A percentile compares a stretch with the other conserved stretches of the same genome.
Evolutionary conservation across 2,329 filamentous ascomycete genomes (phyloP).

Genomic region (Hymenoscyphus fructigenus): DNA sequence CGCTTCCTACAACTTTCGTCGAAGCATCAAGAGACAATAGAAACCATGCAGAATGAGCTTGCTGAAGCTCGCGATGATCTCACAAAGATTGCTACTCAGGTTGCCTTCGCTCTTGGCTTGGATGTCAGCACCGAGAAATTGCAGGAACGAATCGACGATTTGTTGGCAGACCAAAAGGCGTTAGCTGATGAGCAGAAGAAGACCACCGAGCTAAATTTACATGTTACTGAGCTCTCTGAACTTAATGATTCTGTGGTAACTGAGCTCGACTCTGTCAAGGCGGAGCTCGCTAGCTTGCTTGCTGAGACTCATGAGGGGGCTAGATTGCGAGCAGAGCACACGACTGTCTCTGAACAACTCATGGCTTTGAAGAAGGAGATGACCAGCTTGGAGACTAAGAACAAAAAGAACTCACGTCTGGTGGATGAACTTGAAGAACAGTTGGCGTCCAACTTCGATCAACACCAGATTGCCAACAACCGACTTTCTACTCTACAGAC

Average conservation of each 20-base stretch:
- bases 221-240: conserved; percentile 54
- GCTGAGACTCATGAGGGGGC: conserved; percentile 46
- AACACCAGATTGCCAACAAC: conserved; percentile 82
- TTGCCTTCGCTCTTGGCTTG: conserved; percentile 59
- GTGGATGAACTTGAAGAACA: conserved; percentile 97
- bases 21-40: conserved; percentile 57
- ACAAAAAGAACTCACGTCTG: conserved; percentile 87
- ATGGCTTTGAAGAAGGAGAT: conserved; percentile 66
- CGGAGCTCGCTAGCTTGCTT: conserved; percentile 53
- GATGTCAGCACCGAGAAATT: conserved; percentile 69
- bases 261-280: conserved; percentile 62
- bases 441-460: conserved; percentile 90
- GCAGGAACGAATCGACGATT: conserved; percentile 57
- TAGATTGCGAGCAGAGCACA: conserved; percentile 44
- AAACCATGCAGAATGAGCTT: conserved; percentile 60
- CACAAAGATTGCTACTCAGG: conserved; percentile 61
- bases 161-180: conserved; percentile 59
- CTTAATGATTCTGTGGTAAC: conserved; percentile 60
- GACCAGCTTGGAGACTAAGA: conserved; percentile 60
- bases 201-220: conserved; percentile 54
- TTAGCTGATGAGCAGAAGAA: conserved; percentile 59
- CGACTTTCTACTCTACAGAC: conserved; percentile 78
- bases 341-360: conserved; percentile 55
- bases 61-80: conserved; percentile 65
- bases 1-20: conserved; percentile 58